phyloP scores from a whole-genome alignment of 306 rosid species.

The Prunus fruticosa region DNA sequence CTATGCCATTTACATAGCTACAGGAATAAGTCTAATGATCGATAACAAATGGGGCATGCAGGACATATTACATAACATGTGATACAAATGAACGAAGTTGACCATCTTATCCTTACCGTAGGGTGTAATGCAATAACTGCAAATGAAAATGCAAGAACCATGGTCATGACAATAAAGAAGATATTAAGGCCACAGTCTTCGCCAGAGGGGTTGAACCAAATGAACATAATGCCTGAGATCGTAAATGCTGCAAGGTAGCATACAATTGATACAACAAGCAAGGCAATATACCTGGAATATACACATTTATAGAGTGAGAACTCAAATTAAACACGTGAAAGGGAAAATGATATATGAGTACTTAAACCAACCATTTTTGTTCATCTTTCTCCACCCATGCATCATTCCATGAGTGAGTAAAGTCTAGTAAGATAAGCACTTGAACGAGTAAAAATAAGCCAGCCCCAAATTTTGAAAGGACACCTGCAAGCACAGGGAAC shows the following conservation, averaged over 20 bases:
- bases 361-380: slow-evolving; percentile 66
- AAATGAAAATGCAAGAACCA: slow-evolving; percentile 75
- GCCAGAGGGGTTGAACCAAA: slow-evolving; percentile 95
- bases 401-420: slow-evolving; percentile 87
- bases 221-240: slow-evolving; percentile 74
- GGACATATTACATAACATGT: background rate
- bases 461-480: slow-evolving; percentile 84
- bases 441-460: slow-evolving; percentile 89
- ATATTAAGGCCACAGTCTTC: slow-evolving; percentile 87
- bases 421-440: slow-evolving; percentile 84
- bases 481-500: slow-evolving; percentile 43
- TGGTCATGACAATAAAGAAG: slow-evolving; percentile 87
- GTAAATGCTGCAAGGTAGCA: slow-evolving; percentile 83
- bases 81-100: background rate
- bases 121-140: slow-evolving; percentile 80
- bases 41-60: background rate
- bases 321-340: slow-evolving; percentile 12
- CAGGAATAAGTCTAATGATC: slow-evolving; percentile 1
- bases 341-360: background rate
- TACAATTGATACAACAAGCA: slow-evolving; percentile 70
- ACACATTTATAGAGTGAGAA: slow-evolving; percentile 5
- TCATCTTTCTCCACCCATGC: slow-evolving; percentile 97
- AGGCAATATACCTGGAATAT: slow-evolving; percentile 74
- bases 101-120: slow-evolving; percentile 42
- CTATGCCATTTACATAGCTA: background rate